phyloP scores from a whole-genome alignment of 148 eudicot genomes.

The Fagopyrum esculentum region DNA sequence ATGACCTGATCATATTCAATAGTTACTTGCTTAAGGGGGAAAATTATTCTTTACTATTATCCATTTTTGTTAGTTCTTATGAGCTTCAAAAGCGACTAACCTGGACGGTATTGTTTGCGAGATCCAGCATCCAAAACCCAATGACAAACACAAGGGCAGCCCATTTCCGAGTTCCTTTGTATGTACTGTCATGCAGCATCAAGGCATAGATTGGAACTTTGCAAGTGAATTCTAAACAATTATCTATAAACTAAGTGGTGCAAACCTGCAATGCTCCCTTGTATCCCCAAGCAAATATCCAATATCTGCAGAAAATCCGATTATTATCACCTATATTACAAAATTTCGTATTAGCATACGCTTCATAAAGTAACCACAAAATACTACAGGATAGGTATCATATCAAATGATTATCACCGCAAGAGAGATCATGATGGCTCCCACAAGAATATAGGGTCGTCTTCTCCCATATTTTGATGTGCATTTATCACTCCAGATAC shows the following conservation, averaged over 20 bases:
- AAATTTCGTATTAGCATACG: slow-evolving; percentile 35
- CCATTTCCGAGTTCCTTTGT: slow-evolving; percentile 87
- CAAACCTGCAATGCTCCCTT: slow-evolving; percentile 87
- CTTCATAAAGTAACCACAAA: slow-evolving; percentile 12
- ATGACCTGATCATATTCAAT: not conserved
- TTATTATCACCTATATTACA: slow-evolving; percentile 78
- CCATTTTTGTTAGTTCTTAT: not conserved
- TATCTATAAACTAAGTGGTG: slow-evolving; percentile 13
- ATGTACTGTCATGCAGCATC: slow-evolving; percentile 53
- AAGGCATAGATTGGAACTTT: slow-evolving; percentile 18
- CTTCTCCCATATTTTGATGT: slow-evolving; percentile 94
- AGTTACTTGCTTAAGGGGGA: not conserved
- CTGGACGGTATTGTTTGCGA: slow-evolving; percentile 98
- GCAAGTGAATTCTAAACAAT: not conserved
- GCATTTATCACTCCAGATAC: slow-evolving; percentile 99
- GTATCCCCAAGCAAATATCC: slow-evolving; percentile 92
- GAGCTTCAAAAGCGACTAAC: slow-evolving; percentile 24
- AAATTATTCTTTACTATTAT: not conserved
- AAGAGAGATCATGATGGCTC: slow-evolving; percentile 76
- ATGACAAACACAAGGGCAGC: slow-evolving; percentile 82
- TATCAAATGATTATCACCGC: slow-evolving; percentile 52
- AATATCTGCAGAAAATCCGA: slow-evolving; percentile 98
- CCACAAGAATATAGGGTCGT: slow-evolving; percentile 87
- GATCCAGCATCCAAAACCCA: slow-evolving; percentile 99
- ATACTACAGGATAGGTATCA: slow-evolving; percentile 13